Evolutionary conservation across 2,329 filamentous ascomycete genomes (phyloP), one percentile per base, ranked within the genome.

Genomic region (Cladosporium phlei): DNA sequence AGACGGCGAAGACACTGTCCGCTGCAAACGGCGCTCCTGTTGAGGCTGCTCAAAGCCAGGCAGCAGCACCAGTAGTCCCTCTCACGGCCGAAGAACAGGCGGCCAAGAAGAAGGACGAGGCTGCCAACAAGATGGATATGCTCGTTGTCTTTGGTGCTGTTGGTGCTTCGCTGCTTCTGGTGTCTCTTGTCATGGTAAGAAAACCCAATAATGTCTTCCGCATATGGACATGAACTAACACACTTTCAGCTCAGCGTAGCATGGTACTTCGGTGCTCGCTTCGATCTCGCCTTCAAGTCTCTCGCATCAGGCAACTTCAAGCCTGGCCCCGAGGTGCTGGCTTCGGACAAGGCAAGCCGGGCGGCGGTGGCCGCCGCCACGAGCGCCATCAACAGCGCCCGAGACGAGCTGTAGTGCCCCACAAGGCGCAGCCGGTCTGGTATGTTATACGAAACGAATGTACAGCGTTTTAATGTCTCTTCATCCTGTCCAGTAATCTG

Each of bases 141-240:
- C 69, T 75, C 45, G 78, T 86, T 59, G 76, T 97, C 59, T 70
- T 86, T 29, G 61, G 73, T 17, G 79, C 83, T 30, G 82, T 89
- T 6, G 59, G 91, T 27, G 69, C 73, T 20, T 82, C 85, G n/a
- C 71, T 97, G 55, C 56, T 82, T 29, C 59, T 90, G 28, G 78
- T 96, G 30, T 84, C 88, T 16, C 71, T 70, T 40, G 57, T 85
- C 20, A 96, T 97, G 91, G 89, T 96, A 76, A 59, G 82, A 72
- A 11, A 25, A 14, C 4, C 32, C 11, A 11, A 7, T 9, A 2
- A 5, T 10, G 14, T 12, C 17, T 42, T 6, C 11, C 17, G 2
- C 3, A 38, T 25, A 33, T 4, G 16, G 10, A 22, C 3, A 16
- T 9, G 11, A 5, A 16, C 47, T 57, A 35, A 55, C 46, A 50